Base-by-base conservation (phyloP, 345 rosid species). In the Sonneratia alba region DNA sequence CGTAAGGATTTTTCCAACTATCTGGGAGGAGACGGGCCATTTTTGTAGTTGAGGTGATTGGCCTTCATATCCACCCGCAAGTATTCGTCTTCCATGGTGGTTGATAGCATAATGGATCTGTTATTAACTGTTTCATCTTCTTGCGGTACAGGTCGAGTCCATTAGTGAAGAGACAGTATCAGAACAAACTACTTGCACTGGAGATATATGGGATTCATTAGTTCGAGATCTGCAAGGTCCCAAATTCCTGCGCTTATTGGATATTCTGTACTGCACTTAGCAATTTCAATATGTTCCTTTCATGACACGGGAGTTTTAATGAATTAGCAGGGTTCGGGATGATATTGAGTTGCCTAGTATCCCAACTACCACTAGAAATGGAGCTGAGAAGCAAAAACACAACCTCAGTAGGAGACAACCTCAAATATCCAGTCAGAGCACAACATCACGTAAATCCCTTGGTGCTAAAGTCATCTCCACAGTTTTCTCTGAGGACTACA, bases 141-240 rank as follows among this genome's bases (percentile, higher is more conserved):
- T 9, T 42, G 45, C 45, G 10, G 45, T 2, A 9, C 45, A 42
- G 6, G 10, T 42, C 45, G 45, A 42, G 45, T 42, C 10, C 45
- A 42, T 42, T 2, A 4, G 45, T 42, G 45, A 42, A 42, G 45
- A 42, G 10, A 42, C 7, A 5, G 10, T 42, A 42, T 42, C 6
- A 42, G 10, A 42, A 42, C 6, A 3, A 42, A 42, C 10, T 9
- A 42, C 7, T 4, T 42, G 10, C 10, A 42, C 10, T 42, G 45
- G 45, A 2, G 6, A 42, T 42, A 42, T 66, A 83, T 83, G 83
- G 91, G 74, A 62, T 85, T 56, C 78, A 74, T 62, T 56, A 75
- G 81, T 76, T 80, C 90, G 76, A 87, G 87, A 85, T 90, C 90
- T 70, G 86, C 85, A 49, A 92, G 97, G 96, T 92, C 72, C 59